These are phyloP conservation scores for Tephrocybe sp. DNA, from an alignment of 768 basidiomycete genomes.

Conservation along the genomic window DNA sequence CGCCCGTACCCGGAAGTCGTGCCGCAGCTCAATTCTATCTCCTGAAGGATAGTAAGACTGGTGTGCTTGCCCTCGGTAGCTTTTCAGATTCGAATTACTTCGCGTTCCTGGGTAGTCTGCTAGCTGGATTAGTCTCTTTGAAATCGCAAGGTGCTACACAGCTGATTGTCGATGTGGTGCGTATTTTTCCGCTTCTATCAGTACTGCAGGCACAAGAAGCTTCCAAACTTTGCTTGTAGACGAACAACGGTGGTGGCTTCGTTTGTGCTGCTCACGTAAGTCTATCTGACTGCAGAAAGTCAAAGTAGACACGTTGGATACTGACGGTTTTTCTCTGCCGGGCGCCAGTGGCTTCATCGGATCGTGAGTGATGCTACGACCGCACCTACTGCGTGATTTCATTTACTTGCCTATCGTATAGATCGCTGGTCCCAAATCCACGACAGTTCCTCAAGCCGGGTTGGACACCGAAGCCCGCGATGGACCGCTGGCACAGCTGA, in stretches of 20 bases:
- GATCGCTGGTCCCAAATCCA: slow-evolving; percentile 51
- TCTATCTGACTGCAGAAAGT: not conserved
- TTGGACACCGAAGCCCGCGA: slow-evolving; percentile 49
- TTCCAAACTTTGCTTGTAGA: slow-evolving; percentile 22
- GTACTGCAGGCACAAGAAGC: not conserved
- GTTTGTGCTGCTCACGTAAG: slow-evolving; percentile 61
- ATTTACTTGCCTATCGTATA: slow-evolving; percentile 16
- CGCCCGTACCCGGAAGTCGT: slow-evolving; percentile 41
- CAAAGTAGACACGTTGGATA: not conserved
- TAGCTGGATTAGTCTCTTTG: slow-evolving; percentile 45
- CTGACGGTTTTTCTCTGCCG: slow-evolving; percentile 2
- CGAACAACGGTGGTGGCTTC: slow-evolving; percentile 52
- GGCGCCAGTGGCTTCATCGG: slow-evolving; percentile 41
- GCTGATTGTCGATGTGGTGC: slow-evolving; percentile 57
- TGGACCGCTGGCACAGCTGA: slow-evolving; percentile 46
- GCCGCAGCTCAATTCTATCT: slow-evolving; percentile 55
- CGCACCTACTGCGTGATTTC: not conserved
- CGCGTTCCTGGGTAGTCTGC: slow-evolving; percentile 38
- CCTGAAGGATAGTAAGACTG: slow-evolving; percentile 49
- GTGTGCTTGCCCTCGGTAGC: slow-evolving; percentile 56
- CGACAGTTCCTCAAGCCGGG: slow-evolving; percentile 53
- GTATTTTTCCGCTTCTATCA: slow-evolving; percentile 16
- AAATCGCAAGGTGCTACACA: slow-evolving; percentile 46
- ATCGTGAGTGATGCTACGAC: slow-evolving; percentile 30
- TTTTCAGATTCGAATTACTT: slow-evolving; percentile 47